These are phyloP conservation scores for Nakazawaea sp. DNA, from an alignment of 805 yeast species.

Conservation along the genomic window DNA sequence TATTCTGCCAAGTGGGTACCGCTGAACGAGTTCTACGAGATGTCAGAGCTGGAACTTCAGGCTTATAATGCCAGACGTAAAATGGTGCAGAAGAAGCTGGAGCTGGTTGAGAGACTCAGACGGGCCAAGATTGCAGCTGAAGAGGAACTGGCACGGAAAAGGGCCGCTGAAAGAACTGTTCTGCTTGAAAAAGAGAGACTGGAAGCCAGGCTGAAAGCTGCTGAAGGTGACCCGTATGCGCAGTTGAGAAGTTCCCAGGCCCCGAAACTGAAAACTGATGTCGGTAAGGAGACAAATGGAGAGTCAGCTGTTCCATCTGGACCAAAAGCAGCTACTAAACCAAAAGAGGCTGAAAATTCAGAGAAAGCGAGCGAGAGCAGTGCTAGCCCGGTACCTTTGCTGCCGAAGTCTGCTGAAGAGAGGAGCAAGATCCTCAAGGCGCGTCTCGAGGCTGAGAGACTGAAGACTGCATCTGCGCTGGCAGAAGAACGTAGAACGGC, in stretches of 20 bases:
- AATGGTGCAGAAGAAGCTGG: slow-evolving; percentile 15
- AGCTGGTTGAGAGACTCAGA: slow-evolving; percentile 14
- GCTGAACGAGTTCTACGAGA: slow-evolving; percentile 49
- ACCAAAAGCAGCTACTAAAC: background rate
- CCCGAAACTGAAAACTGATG: background rate
- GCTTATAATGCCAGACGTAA: slow-evolving; percentile 18
- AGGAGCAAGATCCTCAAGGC: background rate
- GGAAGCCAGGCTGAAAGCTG: background rate
- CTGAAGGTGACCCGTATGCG: slow-evolving; percentile 1
- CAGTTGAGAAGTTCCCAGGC: background rate
- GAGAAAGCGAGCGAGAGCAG: background rate
- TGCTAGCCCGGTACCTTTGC: background rate
- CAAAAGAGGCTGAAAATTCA: background rate
- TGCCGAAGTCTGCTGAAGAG: background rate
- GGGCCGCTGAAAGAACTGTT: background rate
- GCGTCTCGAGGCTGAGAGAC: background rate
- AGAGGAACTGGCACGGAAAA: slow-evolving; percentile 13
- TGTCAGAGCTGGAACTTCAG: slow-evolving; percentile 36
- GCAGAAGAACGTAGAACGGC: no score
- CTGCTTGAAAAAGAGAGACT: background rate
- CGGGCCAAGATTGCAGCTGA: slow-evolving; percentile 13
- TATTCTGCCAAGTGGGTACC: slow-evolving; percentile 43
- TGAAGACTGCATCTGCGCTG: background rate
- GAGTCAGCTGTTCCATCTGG: background rate
- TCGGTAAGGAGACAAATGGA: background rate